Percentiles rank a stretch among this genome's conserved stretches.
Conservation (phyloP, 495 filamentous ascomycete genomes). For the Tuber microsphaerosporum region DNA sequence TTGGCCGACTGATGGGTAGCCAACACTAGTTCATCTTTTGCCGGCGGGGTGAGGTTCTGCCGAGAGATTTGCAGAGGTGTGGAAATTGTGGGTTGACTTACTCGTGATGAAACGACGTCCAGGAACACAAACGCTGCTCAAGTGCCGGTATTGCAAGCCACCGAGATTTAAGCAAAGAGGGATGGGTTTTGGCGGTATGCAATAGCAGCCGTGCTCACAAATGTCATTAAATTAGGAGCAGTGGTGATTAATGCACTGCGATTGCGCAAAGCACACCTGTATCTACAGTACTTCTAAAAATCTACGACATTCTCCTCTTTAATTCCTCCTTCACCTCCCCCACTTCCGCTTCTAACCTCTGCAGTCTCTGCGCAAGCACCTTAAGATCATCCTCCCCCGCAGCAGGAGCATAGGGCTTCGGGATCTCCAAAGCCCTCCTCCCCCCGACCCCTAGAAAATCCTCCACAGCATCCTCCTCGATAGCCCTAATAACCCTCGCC, state of each 20-base stretch:
- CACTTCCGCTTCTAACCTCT: constrained; percentile 23
- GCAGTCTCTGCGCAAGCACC: constrained; percentile 17
- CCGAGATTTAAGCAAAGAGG: too few relatives aligned
- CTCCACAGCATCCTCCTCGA: constrained; percentile 42
- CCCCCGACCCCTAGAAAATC: too few relatives aligned
- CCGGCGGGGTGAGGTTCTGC: background rate
- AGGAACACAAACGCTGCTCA: too few relatives aligned
- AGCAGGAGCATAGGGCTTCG: background rate
- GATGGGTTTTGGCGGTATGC: too few relatives aligned
- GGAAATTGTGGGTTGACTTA: background rate
- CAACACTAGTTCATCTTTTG: background rate
- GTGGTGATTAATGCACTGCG: too few relatives aligned
- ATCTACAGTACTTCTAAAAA: background rate
- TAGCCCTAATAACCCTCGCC: constrained; percentile 54
- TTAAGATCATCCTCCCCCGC: constrained; percentile 15
- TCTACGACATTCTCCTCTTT: constrained; percentile 8
- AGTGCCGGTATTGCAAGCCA: too few relatives aligned
- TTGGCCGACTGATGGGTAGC: background rate
- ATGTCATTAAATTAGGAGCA: too few relatives aligned
- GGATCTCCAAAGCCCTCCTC: background rate
- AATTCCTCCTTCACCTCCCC: constrained; percentile 16
- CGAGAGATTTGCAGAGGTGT: background rate
- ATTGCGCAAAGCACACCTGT: too few relatives aligned
- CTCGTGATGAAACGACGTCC: too few relatives aligned
- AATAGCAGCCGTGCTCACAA: too few relatives aligned